These are phyloP conservation scores for Panellus pusillus DNA, from an alignment of 768 basidiomycete species.

Conservation along the genomic window DNA sequence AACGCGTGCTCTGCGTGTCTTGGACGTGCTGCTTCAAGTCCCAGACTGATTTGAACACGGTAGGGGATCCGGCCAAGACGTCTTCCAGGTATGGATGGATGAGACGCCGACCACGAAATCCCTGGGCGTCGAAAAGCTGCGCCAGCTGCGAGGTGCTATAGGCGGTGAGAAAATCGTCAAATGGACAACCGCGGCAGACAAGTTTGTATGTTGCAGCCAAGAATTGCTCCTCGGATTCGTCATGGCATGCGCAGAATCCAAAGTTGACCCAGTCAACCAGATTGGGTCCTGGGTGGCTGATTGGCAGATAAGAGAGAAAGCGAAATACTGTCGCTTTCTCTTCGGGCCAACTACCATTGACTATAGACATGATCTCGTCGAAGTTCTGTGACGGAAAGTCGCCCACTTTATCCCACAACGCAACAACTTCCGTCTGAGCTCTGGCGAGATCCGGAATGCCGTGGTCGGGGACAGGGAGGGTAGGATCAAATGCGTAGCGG, in stretches of 20 bases:
- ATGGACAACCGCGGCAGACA: constrained; percentile 32
- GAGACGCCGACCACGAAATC: constrained; percentile 4
- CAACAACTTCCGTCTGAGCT: background rate
- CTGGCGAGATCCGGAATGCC: background rate
- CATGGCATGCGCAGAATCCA: constrained; percentile 22
- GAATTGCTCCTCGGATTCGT: constrained; percentile 12
- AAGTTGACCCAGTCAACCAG: constrained; percentile 17
- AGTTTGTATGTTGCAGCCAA: constrained; percentile 21
- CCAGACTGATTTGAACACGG: constrained; percentile 35
- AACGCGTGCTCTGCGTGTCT: constrained; percentile 4
- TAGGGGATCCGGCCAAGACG: constrained; percentile 24
- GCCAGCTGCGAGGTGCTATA: constrained; percentile 26
- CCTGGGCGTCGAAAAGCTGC: constrained; percentile 28
- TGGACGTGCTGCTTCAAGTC: constrained; percentile 32
- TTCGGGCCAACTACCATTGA: background rate
- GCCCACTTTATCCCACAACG: constrained; percentile 2
- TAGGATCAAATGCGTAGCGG: constrained; percentile 3
- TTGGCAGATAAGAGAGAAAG: background rate
- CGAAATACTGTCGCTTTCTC: background rate
- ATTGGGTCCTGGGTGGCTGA: constrained; percentile 7
- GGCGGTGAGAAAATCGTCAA: constrained; percentile 35
- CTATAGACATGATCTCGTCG: background rate
- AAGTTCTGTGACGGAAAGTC: constrained; percentile 1
- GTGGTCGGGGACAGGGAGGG: background rate
- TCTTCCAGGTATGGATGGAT: constrained; percentile 25